These are phyloP conservation scores for Trametes gibbosa DNA, from an alignment of 768 basidiomycete genomes.

Conservation along the genomic window DNA sequence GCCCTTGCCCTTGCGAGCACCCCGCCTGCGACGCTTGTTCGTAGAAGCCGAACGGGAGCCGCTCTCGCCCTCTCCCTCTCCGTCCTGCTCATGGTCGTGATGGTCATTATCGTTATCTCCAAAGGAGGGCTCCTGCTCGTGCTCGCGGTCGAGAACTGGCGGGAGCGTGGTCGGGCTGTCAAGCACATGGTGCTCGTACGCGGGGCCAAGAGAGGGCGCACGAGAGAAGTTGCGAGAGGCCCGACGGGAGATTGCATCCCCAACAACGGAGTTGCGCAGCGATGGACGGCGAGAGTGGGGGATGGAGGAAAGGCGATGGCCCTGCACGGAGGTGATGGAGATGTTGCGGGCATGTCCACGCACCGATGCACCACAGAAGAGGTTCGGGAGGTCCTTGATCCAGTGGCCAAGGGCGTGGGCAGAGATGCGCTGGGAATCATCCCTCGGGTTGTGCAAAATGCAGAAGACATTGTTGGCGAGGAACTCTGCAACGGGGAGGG, in stretches of 20 bases:
- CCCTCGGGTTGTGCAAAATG: constrained; percentile 63
- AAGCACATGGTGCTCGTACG: constrained; percentile 20
- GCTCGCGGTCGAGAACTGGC: constrained; percentile 30
- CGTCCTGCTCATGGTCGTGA: constrained; percentile 33
- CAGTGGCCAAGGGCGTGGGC: constrained; percentile 86
- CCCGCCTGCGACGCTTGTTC: constrained; percentile 80
- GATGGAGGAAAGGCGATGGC: constrained; percentile 59
- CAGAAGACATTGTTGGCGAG: constrained; percentile 84
- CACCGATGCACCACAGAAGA: constrained; percentile 47
- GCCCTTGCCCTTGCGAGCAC: constrained; percentile 81
- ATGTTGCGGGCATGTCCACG: constrained; percentile 52
- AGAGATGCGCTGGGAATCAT: constrained; percentile 59
- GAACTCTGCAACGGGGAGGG: constrained; percentile 79
- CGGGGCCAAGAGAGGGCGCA: constrained; percentile 54
- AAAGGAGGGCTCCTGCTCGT: constrained; percentile 38
- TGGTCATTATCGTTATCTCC: constrained; percentile 12
- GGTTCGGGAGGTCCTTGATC: constrained; percentile 76
- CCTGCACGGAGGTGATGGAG: constrained; percentile 60
- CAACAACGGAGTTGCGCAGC: constrained; percentile 58
- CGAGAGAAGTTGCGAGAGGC: constrained; percentile 57
- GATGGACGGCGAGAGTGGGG: constrained; percentile 71
- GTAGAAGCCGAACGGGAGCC: constrained; percentile 65
- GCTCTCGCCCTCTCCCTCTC: constrained; percentile 33
- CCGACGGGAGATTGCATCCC: constrained; percentile 40
- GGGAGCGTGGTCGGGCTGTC: constrained; percentile 18